A percentile compares a stretch with the other conserved stretches of the same genome.
Conservation (phyloP, 495 filamentous ascomycete genomes). For the Evernia prunastri region DNA sequence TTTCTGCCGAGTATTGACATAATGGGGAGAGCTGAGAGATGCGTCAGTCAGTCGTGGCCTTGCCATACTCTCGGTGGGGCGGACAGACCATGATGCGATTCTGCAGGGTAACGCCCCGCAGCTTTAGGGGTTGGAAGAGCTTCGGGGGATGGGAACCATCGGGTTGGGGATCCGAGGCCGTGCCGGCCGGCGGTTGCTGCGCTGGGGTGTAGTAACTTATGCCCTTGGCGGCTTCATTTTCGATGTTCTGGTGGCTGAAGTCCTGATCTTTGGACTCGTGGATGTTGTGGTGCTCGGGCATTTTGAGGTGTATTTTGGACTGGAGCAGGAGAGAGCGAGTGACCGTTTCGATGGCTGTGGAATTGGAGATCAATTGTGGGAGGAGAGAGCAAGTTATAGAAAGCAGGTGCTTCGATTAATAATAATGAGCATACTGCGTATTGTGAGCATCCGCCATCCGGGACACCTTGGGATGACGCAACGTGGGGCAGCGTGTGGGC, state of each 20-base stretch:
- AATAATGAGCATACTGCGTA: neutral
- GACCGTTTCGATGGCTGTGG: too few relatives aligned
- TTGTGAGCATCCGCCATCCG: neutral
- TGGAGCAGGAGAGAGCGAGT: neutral
- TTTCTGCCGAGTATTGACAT: constrained; percentile 63
- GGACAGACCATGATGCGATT: constrained; percentile 52
- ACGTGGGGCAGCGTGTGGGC: too few relatives aligned
- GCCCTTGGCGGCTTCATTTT: constrained; percentile 40
- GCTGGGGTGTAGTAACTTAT: constrained; percentile 65
- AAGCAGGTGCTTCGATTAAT: neutral
- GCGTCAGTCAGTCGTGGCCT: neutral
- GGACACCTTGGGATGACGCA: neutral
- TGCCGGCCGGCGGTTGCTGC: constrained; percentile 58
- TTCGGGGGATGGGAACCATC: constrained; percentile 54
- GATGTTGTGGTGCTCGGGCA: constrained; percentile 26
- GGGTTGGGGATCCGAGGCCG: constrained; percentile 54
- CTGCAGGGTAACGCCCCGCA: constrained; percentile 53
- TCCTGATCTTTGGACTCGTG: constrained; percentile 24
- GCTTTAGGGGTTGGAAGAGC: constrained; percentile 59
- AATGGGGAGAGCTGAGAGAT: constrained; percentile 44
- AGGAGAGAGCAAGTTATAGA: neutral
- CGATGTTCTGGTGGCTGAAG: constrained; percentile 27
- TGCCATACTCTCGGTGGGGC: neutral
- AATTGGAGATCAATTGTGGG: too few relatives aligned
- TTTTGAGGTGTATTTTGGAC: neutral